Percentiles rank a stretch among this genome's conserved stretches.
Conservation (phyloP, 2,329 filamentous ascomycete species). For the Colletotrichum sansevieriae region DNA sequence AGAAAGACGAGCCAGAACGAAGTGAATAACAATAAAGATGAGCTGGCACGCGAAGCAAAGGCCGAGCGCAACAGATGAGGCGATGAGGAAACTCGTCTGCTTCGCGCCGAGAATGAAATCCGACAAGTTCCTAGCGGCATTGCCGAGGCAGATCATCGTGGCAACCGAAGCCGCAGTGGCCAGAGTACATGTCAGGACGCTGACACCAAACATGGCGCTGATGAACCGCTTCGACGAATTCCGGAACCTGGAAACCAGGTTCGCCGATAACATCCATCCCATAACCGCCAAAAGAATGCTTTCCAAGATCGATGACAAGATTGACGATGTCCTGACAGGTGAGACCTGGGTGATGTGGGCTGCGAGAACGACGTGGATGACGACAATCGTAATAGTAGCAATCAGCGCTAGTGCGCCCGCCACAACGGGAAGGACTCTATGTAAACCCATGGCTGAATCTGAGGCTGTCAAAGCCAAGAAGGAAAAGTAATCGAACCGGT, state of each 20-base stretch:
- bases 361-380: constrained; percentile 57
- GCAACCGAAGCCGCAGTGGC: constrained; percentile 61
- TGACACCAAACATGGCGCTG: constrained; percentile 53
- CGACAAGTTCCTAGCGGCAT: constrained; percentile 47
- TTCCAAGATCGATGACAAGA: constrained; percentile 55
- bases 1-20: constrained; percentile 54
- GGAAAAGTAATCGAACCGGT: constrained; percentile 1
- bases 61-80: constrained; percentile 59
- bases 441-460: constrained; percentile 50
- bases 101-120: constrained; percentile 51
- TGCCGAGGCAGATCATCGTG: constrained; percentile 57
- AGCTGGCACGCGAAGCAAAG: constrained; percentile 62
- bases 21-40: constrained; percentile 61
- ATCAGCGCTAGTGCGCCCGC: constrained; percentile 54
- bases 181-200: constrained; percentile 57
- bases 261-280: constrained; percentile 49
- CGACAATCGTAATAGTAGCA: constrained; percentile 55
- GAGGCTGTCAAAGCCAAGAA: constrained; percentile 31
- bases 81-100: constrained; percentile 56
- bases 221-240: constrained; percentile 45
- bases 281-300: constrained; percentile 53
- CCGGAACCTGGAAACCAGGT: constrained; percentile 45
- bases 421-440: constrained; percentile 50
- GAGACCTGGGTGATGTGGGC: constrained; percentile 48
- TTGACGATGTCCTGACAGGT: constrained; percentile 52